Evolutionary conservation across 768 basidiomycete genomes (phyloP).

Genomic region (Gautieria morchelliformis): DNA sequence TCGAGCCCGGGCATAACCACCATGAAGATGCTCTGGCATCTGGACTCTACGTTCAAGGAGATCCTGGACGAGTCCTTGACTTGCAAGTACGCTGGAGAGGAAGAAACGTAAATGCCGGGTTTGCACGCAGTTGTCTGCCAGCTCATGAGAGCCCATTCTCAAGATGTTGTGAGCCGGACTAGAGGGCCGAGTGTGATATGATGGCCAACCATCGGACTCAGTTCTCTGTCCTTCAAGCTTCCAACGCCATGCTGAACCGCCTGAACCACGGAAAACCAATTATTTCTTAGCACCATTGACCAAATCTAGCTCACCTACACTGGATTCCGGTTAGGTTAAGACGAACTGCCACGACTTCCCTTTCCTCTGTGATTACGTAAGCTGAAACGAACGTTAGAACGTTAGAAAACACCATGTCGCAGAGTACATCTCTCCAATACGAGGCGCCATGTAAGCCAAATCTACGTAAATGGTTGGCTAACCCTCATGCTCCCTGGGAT

Average conservation of each 20-base stretch:
- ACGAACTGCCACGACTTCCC: too few species aligned
- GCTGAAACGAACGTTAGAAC: neutral
- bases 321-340: too few species aligned
- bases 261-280: too few species aligned
- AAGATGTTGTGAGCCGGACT: neutral
- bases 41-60: conserved; percentile 10
- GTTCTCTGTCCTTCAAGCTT: too few species aligned
- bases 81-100: neutral
- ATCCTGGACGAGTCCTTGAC: neutral
- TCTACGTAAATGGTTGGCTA: neutral
- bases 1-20: too few species aligned
- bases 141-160: neutral
- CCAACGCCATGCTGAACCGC: too few species aligned
- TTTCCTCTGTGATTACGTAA: neutral
- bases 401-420: conserved; percentile 37
- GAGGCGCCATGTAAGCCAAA: conserved; percentile 70
- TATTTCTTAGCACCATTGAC: too few species aligned
- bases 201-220: too few species aligned
- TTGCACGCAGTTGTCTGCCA: neutral
- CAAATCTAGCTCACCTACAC: too few species aligned
- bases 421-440: conserved; percentile 67
- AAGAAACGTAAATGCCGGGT: neutral
- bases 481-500: conserved; percentile 9
- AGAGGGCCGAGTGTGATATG: neutral
- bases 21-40: conserved; percentile 22